Conservation (phyloP, 192 early-diverging fungal genomes). For the Backusella psychrophila region DNA sequence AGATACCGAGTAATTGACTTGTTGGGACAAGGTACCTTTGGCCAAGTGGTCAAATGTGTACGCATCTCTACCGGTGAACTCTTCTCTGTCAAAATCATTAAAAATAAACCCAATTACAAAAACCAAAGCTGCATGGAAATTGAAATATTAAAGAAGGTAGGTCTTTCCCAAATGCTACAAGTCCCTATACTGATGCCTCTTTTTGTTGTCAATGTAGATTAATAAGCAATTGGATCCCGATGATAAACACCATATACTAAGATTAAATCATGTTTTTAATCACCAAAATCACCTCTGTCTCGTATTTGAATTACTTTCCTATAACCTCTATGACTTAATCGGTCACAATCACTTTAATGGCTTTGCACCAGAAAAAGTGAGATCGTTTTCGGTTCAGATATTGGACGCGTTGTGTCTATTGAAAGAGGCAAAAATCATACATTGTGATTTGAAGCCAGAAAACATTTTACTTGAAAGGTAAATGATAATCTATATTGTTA, state of each 20-base stretch:
- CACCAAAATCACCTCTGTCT: slow-evolving; percentile 93
- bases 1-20: slow-evolving; percentile 91
- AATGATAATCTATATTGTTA: neutral
- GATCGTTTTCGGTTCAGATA: slow-evolving; percentile 91
- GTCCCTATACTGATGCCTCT: neutral
- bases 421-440: slow-evolving; percentile 88
- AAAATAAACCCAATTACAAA: slow-evolving; percentile 96
- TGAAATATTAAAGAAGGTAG: slow-evolving; percentile 82
- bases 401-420: slow-evolving; percentile 86
- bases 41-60: slow-evolving; percentile 96
- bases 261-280: slow-evolving; percentile 89
- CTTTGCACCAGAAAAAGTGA: slow-evolving; percentile 89
- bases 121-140: slow-evolving; percentile 96
- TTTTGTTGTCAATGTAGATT: slow-evolving; percentile 48
- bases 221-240: slow-evolving; percentile 83
- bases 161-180: neutral
- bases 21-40: slow-evolving; percentile 96
- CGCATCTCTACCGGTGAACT: slow-evolving; percentile 86
- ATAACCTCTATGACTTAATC: slow-evolving; percentile 97
- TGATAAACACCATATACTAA: slow-evolving; percentile 85
- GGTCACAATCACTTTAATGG: slow-evolving; percentile 96
- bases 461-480: slow-evolving; percentile 90
- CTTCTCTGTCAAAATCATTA: slow-evolving; percentile 96
- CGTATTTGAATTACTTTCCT: slow-evolving; percentile 93
- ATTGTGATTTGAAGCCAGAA: slow-evolving; percentile 98